Percentiles rank a stretch among this genome's conserved stretches.
Conservation (phyloP, 306 rosid species). For the Cicer judaicum region DNA sequence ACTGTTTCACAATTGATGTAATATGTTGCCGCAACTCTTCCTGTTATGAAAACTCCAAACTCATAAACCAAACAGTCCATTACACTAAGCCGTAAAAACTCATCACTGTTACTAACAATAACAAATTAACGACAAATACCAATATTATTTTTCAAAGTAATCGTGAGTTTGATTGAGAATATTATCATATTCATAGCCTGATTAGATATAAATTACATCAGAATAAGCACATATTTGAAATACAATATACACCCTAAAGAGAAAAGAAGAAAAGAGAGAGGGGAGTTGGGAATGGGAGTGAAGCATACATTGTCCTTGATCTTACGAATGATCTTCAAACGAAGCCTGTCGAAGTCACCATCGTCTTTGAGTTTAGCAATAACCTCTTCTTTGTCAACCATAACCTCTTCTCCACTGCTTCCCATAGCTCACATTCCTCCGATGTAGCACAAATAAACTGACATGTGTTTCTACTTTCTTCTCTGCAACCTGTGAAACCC, state of each 20-base stretch:
- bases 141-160: neutral
- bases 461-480: constrained; percentile 19
- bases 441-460: neutral
- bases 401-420: constrained; percentile 17
- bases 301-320: constrained; percentile 69
- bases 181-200: neutral
- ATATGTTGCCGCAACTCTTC: constrained; percentile 71
- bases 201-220: neutral
- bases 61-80: constrained; percentile 2
- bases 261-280: neutral
- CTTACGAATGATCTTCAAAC: constrained; percentile 82
- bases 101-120: neutral
- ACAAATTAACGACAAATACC: neutral
- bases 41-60: constrained; percentile 46
- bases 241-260: constrained; percentile 31
- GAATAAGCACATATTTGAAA: neutral
- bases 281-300: neutral
- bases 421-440: constrained; percentile 40
- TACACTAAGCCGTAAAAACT: neutral
- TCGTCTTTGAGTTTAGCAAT: constrained; percentile 80
- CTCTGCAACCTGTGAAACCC: neutral
- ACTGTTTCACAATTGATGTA: constrained; percentile 66
- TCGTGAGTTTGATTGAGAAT: neutral
- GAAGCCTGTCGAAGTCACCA: constrained; percentile 92
- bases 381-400: constrained; percentile 73